Base-by-base conservation (phyloP, 345 rosid genomes). In the Eucalyptus marginata region DNA sequence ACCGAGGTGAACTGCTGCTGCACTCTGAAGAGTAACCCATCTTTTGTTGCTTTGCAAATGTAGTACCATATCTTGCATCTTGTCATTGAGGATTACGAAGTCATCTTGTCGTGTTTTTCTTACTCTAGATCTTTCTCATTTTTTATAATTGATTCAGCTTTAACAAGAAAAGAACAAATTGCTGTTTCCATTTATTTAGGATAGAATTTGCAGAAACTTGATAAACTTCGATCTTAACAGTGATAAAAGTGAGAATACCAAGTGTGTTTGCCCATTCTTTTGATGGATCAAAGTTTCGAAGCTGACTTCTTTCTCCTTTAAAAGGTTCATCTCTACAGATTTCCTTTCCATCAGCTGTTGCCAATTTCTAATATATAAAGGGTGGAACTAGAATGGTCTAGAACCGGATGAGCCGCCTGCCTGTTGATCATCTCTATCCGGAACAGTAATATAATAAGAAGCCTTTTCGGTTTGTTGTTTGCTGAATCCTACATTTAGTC, bases 1-100 rank as follows among this genome's bases (percentile, higher is more conserved):
- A 33, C 91, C 22, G 97, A 95, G 97, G 96, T 95, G 62, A 87
- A 86, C 86, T 44, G 59, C 90, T 71, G 44, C 68, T 89, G 49
- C 84, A 58, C 51, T 29, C 52, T 43, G 44, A 31, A 43, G 50
- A 46, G 24, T 10, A 86, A 49, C 56, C 8, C 50, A 33, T 47
- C 79, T 20, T 89, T 52, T 54, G 54, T 83, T 89, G n/a, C 85
- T 49, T n/a, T n/a, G 87, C 49, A 36, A 20, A 15, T 51, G 25
- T 31, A n/a, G 47, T 76, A 40, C 84, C 84, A 36, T 76, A 40
- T 20, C 47, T 76, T 7, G 46, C 46, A 40, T 40, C 29, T 40
- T 6, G 84, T 76, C 84, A 36, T 76, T 20, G 83, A 20, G 15
- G 83, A 76, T 76, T 76, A 76, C 7, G 29, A 20, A 40, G 24